A percentile compares a stretch with the other conserved stretches of the same genome.
phyloP scores from a whole-genome alignment of 192 early-diverging fungal genomes.

The Helicostylum pulchrum region DNA sequence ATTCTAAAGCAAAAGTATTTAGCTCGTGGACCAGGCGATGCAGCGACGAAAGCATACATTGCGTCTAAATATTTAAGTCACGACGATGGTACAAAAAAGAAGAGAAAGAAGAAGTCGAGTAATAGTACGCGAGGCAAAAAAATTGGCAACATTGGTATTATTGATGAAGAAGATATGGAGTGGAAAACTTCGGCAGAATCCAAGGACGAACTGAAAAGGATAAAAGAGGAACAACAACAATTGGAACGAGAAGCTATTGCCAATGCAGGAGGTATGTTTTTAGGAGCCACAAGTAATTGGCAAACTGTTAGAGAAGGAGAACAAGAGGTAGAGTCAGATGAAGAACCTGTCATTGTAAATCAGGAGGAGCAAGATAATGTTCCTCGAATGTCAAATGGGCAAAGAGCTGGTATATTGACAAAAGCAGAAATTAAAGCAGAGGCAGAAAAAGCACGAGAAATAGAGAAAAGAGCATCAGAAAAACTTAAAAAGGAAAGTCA shows the following conservation, averaged over 20 bases:
- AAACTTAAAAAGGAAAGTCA: conserved; percentile 6
- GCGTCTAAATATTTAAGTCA: conserved; percentile 29
- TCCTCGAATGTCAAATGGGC: conserved; percentile 35
- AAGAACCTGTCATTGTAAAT: conserved; percentile 25
- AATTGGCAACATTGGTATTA: conserved; percentile 38
- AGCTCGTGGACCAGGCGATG: conserved; percentile 33
- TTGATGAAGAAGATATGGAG: conserved; percentile 37
- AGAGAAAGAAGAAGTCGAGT: conserved; percentile 35
- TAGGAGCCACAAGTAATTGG: conserved; percentile 23
- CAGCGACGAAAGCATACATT: conserved; percentile 38
- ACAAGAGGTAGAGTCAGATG: not conserved
- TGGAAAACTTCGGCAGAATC: conserved; percentile 17
- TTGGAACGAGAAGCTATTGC: not conserved
- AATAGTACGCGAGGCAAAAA: conserved; percentile 5
- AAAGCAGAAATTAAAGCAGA: conserved; percentile 29
- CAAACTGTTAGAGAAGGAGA: conserved; percentile 25
- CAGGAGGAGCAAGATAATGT: conserved; percentile 11
- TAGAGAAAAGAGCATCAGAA: conserved; percentile 15
- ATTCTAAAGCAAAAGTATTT: conserved; percentile 31
- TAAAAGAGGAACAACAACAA: conserved; percentile 15
- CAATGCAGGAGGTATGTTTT: conserved; percentile 4
- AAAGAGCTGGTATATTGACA: conserved; percentile 31
- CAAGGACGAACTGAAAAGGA: conserved; percentile 6
- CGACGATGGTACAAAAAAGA: conserved; percentile 18
- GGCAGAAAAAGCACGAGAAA: conserved; percentile 15